Base-by-base conservation (phyloP, 306 rosid genomes). In the Leucaena leucocephala region DNA sequence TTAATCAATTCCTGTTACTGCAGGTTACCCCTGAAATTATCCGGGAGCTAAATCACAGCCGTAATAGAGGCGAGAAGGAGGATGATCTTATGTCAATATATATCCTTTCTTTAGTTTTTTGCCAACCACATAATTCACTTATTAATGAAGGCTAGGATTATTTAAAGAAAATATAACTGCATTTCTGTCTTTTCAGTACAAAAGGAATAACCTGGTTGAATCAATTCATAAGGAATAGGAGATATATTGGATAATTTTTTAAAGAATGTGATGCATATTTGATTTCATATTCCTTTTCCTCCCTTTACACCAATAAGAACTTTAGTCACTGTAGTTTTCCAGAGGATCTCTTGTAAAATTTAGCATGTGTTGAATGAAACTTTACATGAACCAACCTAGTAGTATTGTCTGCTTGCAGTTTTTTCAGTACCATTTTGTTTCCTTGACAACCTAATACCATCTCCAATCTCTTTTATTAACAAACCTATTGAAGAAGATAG, bases 1-100 rank as follows among this genome's bases (percentile, higher is more conserved):
- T 57, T 84, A 21, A 72, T 72, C 34, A 68, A 3, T 71, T 58
- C 43, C 36, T 50, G 34, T 11, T 75, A 35, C 78, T 87, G 69
- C 84, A 95, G 98, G 94, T 95, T 85, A 91, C 98, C 43, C 98
- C 94, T 61, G 98, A 92, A 92, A 91, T 95, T 72, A 68, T 65
- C 74, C 86, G 90, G 78, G 98, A 95, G 88, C 88, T 92, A 69
- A 71, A 84, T 78, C 83, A 85, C 82, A 90, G 98, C 80, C 96
- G 90, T 85, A 91, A 85, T 78, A 90, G 98, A 64, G 98, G 98
- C 66, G 97, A 95, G 88, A 92, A 89, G 91, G 97, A 83, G 86
- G 97, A 87, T 45, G 89, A 88, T 75, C 81, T 75, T 38, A 91
- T 83, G 91, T 85, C 81, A 76, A 88, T 80, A 12, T 74, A 94